Conservation (phyloP, 164 flowering plant species). For the Echeveria elegans region DNA sequence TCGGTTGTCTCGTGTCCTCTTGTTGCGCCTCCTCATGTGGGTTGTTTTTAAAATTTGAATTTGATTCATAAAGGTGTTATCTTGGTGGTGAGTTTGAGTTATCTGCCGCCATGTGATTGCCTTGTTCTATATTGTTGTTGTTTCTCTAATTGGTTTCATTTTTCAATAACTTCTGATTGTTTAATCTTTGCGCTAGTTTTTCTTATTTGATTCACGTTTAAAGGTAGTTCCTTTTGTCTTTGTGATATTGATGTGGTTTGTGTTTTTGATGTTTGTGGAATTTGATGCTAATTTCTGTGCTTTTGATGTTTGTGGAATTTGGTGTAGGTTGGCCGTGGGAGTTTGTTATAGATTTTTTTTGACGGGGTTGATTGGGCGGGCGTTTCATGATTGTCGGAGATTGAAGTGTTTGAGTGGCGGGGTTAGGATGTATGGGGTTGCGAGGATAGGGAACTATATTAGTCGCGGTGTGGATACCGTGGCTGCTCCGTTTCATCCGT, state of each 20-base stretch:
- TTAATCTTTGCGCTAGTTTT: not conserved
- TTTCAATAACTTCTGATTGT: not conserved
- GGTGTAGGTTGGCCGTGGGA: not conserved
- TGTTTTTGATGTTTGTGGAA: not conserved
- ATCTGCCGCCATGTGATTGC: not conserved
- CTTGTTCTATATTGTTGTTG: not conserved
- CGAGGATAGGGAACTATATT: slow-evolving; percentile 38
- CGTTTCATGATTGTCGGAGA: not conserved
- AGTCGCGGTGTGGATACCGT: slow-evolving; percentile 63
- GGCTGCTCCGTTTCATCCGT: slow-evolving; percentile 85
- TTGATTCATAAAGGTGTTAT: not conserved
- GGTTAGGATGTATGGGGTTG: slow-evolving; percentile 49
- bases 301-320: not conserved
- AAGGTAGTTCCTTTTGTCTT: too few species aligned
- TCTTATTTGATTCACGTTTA: not conserved
- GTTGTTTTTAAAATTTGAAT: not conserved
- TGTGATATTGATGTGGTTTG: too few species aligned
- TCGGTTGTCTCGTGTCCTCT: not conserved
- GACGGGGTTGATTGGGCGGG: not conserved
- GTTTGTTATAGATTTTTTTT: not conserved
- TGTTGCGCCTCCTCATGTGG: not conserved
- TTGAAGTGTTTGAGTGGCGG: not conserved
- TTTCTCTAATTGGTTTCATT: not conserved
- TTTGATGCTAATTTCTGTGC: too few species aligned
- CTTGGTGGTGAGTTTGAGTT: not conserved